Evolutionary conservation across 2,329 filamentous ascomycete genomes (phyloP).

Genomic region (Allantophomopsis cytisporea): DNA sequence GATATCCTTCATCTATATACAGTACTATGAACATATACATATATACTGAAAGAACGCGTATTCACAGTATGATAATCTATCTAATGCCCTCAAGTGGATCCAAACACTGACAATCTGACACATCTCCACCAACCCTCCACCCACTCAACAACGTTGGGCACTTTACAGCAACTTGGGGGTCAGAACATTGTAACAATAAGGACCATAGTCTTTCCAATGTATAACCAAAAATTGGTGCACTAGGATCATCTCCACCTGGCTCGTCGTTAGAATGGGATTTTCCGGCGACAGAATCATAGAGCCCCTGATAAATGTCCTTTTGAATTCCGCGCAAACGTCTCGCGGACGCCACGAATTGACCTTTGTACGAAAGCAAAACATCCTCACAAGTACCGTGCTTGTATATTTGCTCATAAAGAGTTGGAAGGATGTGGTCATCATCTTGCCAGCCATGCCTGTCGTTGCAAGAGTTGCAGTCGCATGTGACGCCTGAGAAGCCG

Average conservation of each 20-base stretch:
- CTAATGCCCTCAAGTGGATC: conserved; percentile 4
- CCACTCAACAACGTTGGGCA: conserved; percentile 75
- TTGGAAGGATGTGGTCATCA: conserved; percentile 18
- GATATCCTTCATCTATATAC: no score
- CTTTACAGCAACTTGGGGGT: conserved; percentile 66
- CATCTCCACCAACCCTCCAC: conserved; percentile 21
- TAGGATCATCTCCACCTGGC: conserved; percentile 5
- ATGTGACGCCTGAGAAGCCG: conserved; percentile 21
- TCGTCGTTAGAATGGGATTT: conserved; percentile 7
- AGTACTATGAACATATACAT: no score
- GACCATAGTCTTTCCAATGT: conserved; percentile 14
- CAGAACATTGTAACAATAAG: conserved; percentile 16
- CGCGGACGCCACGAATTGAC: conserved; percentile 31
- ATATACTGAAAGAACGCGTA: no score
- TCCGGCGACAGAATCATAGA: conserved; percentile 10
- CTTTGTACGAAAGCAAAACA: conserved; percentile 28
- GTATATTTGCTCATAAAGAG: conserved; percentile 18
- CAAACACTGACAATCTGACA: conserved; percentile 15
- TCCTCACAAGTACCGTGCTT: conserved; percentile 11
- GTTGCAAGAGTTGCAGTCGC: conserved; percentile 22
- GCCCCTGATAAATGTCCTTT: conserved; percentile 8
- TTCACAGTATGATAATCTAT: no score
- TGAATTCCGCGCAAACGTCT: conserved; percentile 23
- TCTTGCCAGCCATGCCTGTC: conserved; percentile 27
- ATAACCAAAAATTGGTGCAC: conserved; percentile 16